These are phyloP conservation scores for Hanseniaspora singularis DNA, from an alignment of 805 yeast species.

Conservation along the genomic window DNA sequence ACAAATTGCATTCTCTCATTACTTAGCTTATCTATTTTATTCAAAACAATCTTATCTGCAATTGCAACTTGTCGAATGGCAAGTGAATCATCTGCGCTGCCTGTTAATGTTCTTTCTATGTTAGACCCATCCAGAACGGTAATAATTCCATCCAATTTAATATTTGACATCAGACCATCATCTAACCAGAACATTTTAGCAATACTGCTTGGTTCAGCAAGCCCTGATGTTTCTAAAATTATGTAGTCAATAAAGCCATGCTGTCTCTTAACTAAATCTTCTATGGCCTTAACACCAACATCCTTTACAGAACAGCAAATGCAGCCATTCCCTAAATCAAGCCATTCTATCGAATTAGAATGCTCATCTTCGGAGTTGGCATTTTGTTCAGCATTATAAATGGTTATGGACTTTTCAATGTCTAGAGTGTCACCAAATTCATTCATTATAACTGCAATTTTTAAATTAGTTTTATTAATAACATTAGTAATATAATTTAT, in stretches of 20 bases:
- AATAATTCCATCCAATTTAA: constrained; percentile 82
- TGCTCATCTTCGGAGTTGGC: constrained; percentile 33
- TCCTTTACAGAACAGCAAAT: constrained; percentile 93
- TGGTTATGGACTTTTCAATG: constrained; percentile 76
- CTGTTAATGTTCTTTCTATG: constrained; percentile 54
- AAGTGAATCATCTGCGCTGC: constrained; percentile 48
- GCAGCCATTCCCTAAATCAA: constrained; percentile 93
- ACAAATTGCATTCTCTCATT: constrained; percentile 28
- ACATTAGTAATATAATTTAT: constrained; percentile 60
- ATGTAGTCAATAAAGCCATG: constrained; percentile 76
- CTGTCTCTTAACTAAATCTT: constrained; percentile 60
- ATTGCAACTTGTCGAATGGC: constrained; percentile 84
- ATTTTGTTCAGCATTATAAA: constrained; percentile 35
- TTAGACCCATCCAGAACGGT: constrained; percentile 74
- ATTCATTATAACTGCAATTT: constrained; percentile 80
- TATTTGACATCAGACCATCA: constrained; percentile 70
- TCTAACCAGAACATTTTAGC: constrained; percentile 97
- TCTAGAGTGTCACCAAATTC: constrained; percentile 87
- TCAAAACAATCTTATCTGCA: constrained; percentile 72
- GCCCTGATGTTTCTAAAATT: constrained; percentile 86
- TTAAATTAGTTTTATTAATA: constrained; percentile 38
- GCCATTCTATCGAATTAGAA: constrained; percentile 71
- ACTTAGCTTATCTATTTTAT: constrained; percentile 55
- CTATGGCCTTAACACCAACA: constrained; percentile 89
- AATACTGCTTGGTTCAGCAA: constrained; percentile 96